Percentiles rank a stretch among this genome's conserved stretches.
These are phyloP conservation scores for Leishmania turanica DNA, from an alignment of 208 protist genomes.

Conservation along the genomic window DNA sequence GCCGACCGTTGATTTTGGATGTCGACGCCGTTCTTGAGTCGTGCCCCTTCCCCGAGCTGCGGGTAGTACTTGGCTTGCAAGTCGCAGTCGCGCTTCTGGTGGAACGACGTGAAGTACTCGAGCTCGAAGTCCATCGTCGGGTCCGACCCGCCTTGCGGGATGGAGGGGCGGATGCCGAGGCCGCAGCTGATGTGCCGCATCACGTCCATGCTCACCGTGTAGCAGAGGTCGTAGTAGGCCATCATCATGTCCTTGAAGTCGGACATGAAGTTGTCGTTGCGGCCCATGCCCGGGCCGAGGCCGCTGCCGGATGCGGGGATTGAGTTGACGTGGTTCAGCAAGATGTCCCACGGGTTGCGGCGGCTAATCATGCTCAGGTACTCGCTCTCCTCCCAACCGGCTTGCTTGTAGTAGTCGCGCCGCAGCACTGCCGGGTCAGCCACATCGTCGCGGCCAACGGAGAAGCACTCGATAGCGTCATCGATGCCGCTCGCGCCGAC, in stretches of 20 bases:
- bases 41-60: slow-evolving; percentile 44
- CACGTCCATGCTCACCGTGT: slow-evolving; percentile 76
- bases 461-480: slow-evolving; percentile 91
- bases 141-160: slow-evolving; percentile 69
- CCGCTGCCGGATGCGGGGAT: neutral
- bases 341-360: slow-evolving; percentile 78
- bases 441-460: slow-evolving; percentile 78
- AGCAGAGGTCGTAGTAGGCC: slow-evolving; percentile 87
- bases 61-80: slow-evolving; percentile 91
- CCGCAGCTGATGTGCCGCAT: slow-evolving; percentile 89
- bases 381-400: slow-evolving; percentile 72
- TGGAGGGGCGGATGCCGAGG: slow-evolving; percentile 74
- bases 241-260: slow-evolving; percentile 88
- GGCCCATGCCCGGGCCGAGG: slow-evolving; percentile 11
- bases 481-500: slow-evolving; percentile 81
- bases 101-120: slow-evolving; percentile 81
- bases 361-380: slow-evolving; percentile 75
- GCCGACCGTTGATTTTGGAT: slow-evolving; percentile 56
- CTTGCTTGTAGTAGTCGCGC: slow-evolving; percentile 65
- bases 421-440: slow-evolving; percentile 66
- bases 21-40: slow-evolving; percentile 50
- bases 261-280: slow-evolving; percentile 81
- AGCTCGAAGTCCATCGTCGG: slow-evolving; percentile 66
- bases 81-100: slow-evolving; percentile 81
- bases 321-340: slow-evolving; percentile 70